Conservation (phyloP, 768 basidiomycete genomes). For the Pleurotus djamor region DNA sequence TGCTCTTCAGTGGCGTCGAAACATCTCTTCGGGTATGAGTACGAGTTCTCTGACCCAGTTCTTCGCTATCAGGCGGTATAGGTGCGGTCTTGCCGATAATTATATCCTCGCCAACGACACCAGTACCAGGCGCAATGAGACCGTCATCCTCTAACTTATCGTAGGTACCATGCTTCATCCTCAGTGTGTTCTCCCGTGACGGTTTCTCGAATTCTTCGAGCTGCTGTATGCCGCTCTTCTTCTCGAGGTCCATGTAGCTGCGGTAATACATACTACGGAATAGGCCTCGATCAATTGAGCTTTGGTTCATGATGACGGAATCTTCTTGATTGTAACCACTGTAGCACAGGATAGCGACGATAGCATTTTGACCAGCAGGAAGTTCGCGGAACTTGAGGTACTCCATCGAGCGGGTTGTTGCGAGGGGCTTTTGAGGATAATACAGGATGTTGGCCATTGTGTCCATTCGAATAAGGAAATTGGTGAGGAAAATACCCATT, state of each 20-base stretch:
- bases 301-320: conserved; percentile 99
- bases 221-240: conserved; percentile 89
- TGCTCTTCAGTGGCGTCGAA: conserved; percentile 96
- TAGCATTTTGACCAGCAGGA: conserved; percentile 98
- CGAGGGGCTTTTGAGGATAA: conserved; percentile 98
- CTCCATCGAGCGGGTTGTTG: conserved; percentile 99
- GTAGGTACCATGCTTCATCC: conserved; percentile 98
- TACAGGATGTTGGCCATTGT: conserved; percentile 99
- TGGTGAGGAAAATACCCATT: conserved; percentile 98
- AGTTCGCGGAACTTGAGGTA: conserved; percentile 98
- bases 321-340: conserved; percentile 99
- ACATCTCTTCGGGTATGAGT: conserved; percentile 94
- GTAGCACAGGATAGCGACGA: conserved; percentile 97
- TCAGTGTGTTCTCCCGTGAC: conserved; percentile 85
- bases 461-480: conserved; percentile 98
- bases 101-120: conserved; percentile 95
- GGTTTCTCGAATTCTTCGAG: conserved; percentile 98
- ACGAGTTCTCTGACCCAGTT: conserved; percentile 93
- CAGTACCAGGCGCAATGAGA: conserved; percentile 92
- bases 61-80: conserved; percentile 94
- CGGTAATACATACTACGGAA: conserved; percentile 99
- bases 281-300: conserved; percentile 94
- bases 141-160: conserved; percentile 98
- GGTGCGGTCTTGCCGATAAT: conserved; percentile 99
- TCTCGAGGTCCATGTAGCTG: conserved; percentile 98